These are phyloP conservation scores for Calonectria naviculata DNA, from an alignment of 2,329 filamentous ascomycete species.

Conservation along the genomic window DNA sequence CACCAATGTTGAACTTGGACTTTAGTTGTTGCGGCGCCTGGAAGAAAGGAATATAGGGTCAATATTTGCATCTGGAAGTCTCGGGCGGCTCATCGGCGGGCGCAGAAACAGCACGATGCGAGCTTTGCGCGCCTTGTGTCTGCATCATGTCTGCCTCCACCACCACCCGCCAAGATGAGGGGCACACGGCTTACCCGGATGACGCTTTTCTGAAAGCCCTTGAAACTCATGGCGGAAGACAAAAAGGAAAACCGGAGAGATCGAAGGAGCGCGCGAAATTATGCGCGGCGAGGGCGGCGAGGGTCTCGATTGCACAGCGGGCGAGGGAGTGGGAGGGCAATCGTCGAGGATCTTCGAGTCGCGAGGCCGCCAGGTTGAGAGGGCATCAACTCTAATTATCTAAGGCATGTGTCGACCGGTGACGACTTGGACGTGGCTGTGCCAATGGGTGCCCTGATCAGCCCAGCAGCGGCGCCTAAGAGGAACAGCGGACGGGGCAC, in stretches of 20 bases:
- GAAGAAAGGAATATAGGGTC: neutral
- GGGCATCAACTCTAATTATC: slow-evolving; percentile 39
- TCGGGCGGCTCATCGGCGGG: neutral
- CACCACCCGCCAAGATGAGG: slow-evolving; percentile 41
- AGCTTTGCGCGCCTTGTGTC: slow-evolving; percentile 26
- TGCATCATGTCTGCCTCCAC: slow-evolving; percentile 24
- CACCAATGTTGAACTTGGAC: slow-evolving; percentile 93
- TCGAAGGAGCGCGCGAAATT: neutral
- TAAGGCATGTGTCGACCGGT: slow-evolving; percentile 39
- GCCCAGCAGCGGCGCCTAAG: neutral
- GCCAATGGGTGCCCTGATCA: slow-evolving; percentile 15
- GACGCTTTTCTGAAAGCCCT: slow-evolving; percentile 92
- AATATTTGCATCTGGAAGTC: neutral
- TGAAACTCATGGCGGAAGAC: slow-evolving; percentile 84
- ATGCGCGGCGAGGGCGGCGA: slow-evolving; percentile 11
- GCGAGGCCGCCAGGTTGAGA: slow-evolving; percentile 42
- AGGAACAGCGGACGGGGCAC: neutral
- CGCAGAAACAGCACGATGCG: slow-evolving; percentile 16
- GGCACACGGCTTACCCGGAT: slow-evolving; percentile 73
- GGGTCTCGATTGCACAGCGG: slow-evolving; percentile 17
- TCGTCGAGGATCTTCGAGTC: slow-evolving; percentile 34
- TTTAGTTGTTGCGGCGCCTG: slow-evolving; percentile 93
- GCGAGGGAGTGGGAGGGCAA: slow-evolving; percentile 11
- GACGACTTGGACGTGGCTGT: slow-evolving; percentile 47
- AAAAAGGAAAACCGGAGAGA: neutral